Evolutionary conservation across 768 basidiomycete genomes (phyloP).

Genomic region (Auricularia cornea): DNA sequence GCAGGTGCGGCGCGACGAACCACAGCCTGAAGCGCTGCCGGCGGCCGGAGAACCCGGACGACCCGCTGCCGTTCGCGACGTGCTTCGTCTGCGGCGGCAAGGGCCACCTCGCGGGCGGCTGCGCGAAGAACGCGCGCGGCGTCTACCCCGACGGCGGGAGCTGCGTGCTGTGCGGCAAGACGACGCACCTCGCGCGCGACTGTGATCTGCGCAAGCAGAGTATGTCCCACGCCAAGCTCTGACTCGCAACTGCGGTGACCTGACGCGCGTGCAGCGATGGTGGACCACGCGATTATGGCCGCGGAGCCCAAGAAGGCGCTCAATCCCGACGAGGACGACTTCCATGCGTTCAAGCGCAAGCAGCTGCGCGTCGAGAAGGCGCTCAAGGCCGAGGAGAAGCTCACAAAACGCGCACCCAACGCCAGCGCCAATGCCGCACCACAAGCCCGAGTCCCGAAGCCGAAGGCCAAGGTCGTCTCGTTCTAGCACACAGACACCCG

Average conservation of each 20-base stretch:
- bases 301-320: constrained; percentile 35
- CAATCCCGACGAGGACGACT: constrained; percentile 88
- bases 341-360: constrained; percentile 68
- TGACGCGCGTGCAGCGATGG: constrained; percentile 12
- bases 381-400: constrained; percentile 33
- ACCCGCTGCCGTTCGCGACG: constrained; percentile 79
- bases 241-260: too few relatives aligned
- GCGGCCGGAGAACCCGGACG: constrained; percentile 46
- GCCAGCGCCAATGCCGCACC: not conserved
- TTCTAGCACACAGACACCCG: not conserved
- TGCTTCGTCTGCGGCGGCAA: constrained; percentile 83
- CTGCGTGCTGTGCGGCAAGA: constrained; percentile 84
- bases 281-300: constrained; percentile 23
- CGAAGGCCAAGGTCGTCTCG: constrained; percentile 8
- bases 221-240: too few relatives aligned
- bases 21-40: constrained; percentile 78
- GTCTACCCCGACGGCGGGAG: constrained; percentile 86
- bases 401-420: constrained; percentile 1
- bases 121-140: constrained; percentile 75
- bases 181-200: constrained; percentile 76
- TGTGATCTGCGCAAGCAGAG: constrained; percentile 62
- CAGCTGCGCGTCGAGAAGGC: constrained; percentile 52
- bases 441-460: not conserved
- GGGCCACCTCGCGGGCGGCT: constrained; percentile 80
- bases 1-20: constrained; percentile 71